Conservation (phyloP, 1,139 yeast genomes). For the Kodamaea plutei region DNA sequence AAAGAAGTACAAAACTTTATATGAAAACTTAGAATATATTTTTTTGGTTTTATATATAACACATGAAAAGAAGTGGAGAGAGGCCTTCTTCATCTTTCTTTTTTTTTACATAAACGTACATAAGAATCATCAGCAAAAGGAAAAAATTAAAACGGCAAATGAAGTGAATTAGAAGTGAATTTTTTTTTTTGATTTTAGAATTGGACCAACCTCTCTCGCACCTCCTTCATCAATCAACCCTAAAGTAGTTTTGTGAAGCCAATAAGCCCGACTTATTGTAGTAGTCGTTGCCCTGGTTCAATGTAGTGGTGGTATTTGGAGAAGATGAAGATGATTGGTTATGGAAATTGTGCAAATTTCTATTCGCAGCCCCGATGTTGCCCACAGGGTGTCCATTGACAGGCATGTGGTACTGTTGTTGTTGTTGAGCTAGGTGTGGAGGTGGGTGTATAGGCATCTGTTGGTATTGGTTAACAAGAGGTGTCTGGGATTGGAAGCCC, state of each 20-base stretch:
- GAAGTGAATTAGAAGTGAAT: constrained; percentile 6
- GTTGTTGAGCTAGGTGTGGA: constrained; percentile 2
- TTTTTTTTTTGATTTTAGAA: background rate
- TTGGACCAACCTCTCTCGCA: background rate
- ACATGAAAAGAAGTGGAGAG: too few relatives aligned
- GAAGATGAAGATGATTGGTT: too few relatives aligned
- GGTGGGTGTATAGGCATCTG: constrained; percentile 1
- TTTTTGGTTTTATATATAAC: too few relatives aligned
- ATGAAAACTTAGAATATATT: too few relatives aligned
- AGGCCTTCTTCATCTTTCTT: background rate
- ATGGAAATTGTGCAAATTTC: background rate
- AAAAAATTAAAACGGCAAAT: constrained; percentile 5
- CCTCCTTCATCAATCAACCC: too few relatives aligned
- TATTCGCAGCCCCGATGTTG: background rate
- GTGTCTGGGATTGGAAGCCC: constrained; percentile 1
- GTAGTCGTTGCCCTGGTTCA: too few relatives aligned
- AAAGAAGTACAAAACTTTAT: too few relatives aligned
- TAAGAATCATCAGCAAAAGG: constrained; percentile 6
- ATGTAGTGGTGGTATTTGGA: too few relatives aligned
- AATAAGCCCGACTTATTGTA: too few relatives aligned
- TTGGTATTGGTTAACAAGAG: too few relatives aligned
- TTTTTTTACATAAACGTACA: constrained; percentile 8
- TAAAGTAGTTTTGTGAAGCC: too few relatives aligned
- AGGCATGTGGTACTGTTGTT: constrained; percentile 1
- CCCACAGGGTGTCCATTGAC: too few relatives aligned